A percentile compares a stretch with the other conserved stretches of the same genome.
These are phyloP conservation scores for Ophiostoma piceae DNA, from an alignment of 2,329 filamentous ascomycete species.

Conservation along the genomic window DNA sequence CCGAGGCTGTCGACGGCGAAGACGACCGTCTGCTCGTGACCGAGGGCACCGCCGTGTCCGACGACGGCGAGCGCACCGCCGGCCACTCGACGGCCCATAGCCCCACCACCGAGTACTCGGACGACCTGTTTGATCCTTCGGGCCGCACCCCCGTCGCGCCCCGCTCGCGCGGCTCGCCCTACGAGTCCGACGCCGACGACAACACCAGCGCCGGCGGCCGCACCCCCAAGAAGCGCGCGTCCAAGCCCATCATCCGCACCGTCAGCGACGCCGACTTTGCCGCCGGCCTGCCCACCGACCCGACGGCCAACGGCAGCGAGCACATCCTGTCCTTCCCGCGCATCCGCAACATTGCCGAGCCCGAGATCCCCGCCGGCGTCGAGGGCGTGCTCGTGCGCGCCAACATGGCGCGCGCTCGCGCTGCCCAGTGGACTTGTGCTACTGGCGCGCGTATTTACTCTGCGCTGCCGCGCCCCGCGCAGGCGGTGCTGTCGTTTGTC, in stretches of 20 bases:
- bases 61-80: slow-evolving; percentile 28
- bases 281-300: slow-evolving; percentile 30
- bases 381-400: slow-evolving; percentile 40
- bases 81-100: slow-evolving; percentile 33
- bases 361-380: slow-evolving; percentile 39
- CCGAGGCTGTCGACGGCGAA: slow-evolving; percentile 34
- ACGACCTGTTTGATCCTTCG: slow-evolving; percentile 48
- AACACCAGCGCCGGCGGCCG: slow-evolving; percentile 27
- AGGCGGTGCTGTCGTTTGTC: slow-evolving; percentile 34
- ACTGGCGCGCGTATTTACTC: slow-evolving; percentile 32
- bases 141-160: slow-evolving; percentile 51
- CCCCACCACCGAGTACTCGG: slow-evolving; percentile 41
- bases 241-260: slow-evolving; percentile 33
- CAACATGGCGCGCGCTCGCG: slow-evolving; percentile 30
- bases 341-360: slow-evolving; percentile 43
- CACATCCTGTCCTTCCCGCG: slow-evolving; percentile 60
- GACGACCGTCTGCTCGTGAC: slow-evolving; percentile 42
- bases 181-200: slow-evolving; percentile 46
- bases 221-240: slow-evolving; percentile 29
- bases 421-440: slow-evolving; percentile 19
- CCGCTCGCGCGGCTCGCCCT: slow-evolving; percentile 46
- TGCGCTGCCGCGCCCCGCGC: slow-evolving; percentile 42
- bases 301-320: slow-evolving; percentile 29
- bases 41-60: slow-evolving; percentile 30
- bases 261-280: slow-evolving; percentile 28